A percentile compares a stretch with the other conserved stretches of the same genome.
These are phyloP conservation scores for Dentipellis sp. DNA, from an alignment of 768 basidiomycete genomes.

Conservation along the genomic window DNA sequence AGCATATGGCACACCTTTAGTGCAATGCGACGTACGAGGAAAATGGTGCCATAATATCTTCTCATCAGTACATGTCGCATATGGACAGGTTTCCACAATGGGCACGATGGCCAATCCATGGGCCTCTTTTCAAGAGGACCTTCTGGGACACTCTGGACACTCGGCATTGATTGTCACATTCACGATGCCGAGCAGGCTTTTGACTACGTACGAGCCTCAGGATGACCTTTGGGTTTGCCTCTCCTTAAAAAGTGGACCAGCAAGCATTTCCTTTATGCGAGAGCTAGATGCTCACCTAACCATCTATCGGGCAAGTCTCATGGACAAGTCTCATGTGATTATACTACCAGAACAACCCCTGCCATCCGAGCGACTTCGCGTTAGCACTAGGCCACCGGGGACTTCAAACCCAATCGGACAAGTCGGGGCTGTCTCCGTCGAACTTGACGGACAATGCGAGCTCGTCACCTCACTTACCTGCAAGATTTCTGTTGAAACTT, in stretches of 20 bases:
- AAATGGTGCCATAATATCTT: slow-evolving; percentile 19
- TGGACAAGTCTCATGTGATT: background rate
- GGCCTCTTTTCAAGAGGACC: background rate
- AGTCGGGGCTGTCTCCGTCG: background rate
- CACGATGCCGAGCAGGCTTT: slow-evolving; percentile 19
- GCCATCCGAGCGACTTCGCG: background rate
- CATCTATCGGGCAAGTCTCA: background rate
- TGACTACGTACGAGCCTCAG: slow-evolving; percentile 2
- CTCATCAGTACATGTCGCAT: slow-evolving; percentile 17
- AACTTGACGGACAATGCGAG: background rate
- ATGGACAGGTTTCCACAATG: slow-evolving; percentile 5
- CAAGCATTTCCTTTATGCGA: background rate
- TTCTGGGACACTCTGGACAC: slow-evolving; percentile 5
- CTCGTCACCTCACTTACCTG: background rate
- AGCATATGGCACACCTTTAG: background rate
- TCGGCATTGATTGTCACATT: slow-evolving; percentile 15
- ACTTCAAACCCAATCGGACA: background rate
- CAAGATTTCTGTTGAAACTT: background rate
- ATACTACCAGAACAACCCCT: slow-evolving; percentile 2
- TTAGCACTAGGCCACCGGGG: background rate
- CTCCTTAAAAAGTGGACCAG: background rate
- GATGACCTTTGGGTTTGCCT: background rate
- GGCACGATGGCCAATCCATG: background rate
- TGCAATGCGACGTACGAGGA: slow-evolving; percentile 10
- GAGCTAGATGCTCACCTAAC: background rate